A percentile compares a stretch with the other conserved stretches of the same genome.
phyloP scores from a whole-genome alignment of 495 filamentous ascomycete species.

The Aspergillus homomorphus region DNA sequence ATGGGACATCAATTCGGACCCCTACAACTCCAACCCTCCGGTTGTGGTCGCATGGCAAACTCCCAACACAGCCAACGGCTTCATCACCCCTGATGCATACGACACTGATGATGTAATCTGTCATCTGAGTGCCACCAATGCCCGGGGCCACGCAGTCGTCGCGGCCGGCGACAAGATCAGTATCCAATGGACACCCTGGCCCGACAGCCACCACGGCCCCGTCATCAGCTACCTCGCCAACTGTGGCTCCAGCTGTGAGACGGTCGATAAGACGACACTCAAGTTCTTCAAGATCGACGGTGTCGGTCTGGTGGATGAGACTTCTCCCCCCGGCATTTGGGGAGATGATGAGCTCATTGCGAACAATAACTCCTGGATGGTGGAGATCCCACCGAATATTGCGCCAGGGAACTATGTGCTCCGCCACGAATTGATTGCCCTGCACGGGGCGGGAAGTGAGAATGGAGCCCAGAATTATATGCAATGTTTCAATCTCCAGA shows the following conservation, averaged over 20 bases:
- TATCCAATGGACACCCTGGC: constrained; percentile 41
- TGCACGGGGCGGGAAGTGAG: constrained; percentile 49
- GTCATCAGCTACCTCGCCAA: constrained; percentile 64
- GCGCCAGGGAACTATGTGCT: constrained; percentile 63
- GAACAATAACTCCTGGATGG: constrained; percentile 58
- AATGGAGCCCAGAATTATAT: constrained; percentile 67
- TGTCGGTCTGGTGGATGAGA: constrained; percentile 47
- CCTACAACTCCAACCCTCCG: constrained; percentile 37
- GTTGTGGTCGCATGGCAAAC: constrained; percentile 45
- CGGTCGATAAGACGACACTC: constrained; percentile 51
- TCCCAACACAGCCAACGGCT: constrained; percentile 49
- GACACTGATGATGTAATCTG: constrained; percentile 48
- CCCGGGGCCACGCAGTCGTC: constrained; percentile 36
- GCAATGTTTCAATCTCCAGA: constrained; percentile 62
- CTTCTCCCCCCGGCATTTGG: constrained; percentile 49
- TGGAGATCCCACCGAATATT: constrained; percentile 56
- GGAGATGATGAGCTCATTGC: constrained; percentile 56
- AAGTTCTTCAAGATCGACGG: constrained; percentile 66
- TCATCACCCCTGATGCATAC: constrained; percentile 44
- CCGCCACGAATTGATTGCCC: constrained; percentile 66
- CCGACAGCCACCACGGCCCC: constrained; percentile 53
- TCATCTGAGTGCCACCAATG: constrained; percentile 42
- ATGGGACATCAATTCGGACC: constrained; percentile 46
- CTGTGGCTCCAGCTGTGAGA: constrained; percentile 57
- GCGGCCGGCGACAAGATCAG: constrained; percentile 42